Evolutionary conservation across 2,329 filamentous ascomycete species (phyloP), one percentile per base, ranked within the genome.

Genomic region (Exophiala mesophila): DNA sequence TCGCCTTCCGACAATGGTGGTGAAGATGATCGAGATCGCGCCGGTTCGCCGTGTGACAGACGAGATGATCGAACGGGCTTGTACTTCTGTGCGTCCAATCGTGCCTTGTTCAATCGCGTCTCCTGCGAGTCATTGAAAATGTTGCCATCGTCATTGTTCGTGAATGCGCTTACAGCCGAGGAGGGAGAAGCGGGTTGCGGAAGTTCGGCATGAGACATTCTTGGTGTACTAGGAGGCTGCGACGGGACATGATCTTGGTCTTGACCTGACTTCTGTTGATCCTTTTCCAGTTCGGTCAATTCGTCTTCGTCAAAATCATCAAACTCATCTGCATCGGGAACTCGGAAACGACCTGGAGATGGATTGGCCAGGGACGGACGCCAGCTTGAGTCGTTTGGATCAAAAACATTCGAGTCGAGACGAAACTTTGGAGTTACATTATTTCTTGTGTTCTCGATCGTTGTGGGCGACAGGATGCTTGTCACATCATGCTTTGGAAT

Each of bases 201-300:
- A n/a, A 51, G 36, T 37, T 51, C 48, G n/a, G 49, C 49, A 39
- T 52, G 49, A 15, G 49, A 43, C 46, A 52, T 52, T 29, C 46
- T 24, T 10, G 49, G 49, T 31, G 49, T 49, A 29, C 46, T 47
- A 13, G 92, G 92, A 94, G 92, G 92, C 94, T 94, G 68, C 88
- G 83, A 71, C 87, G 92, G 68, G 89, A 97, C 54, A 34, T 19
- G 15, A 10, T 15, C 18, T 19, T 34, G 32, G 6, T 15, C 16
- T 19, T 34, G 9, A 19, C 13, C 7, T n/a, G n/a, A n/a, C 97
- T 97, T 74, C 96, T 97, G 76, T 96, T 97, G 90, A 97, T 97
- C 58, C 89, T 90, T 18, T 96, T 97, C 74, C 71, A 97, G 33
- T 97, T 97, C 74, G 75, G 97, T 42, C 95, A 88, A 74, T 96